These are phyloP conservation scores for Hippophae gyantsensis DNA, from an alignment of 306 rosid species.

Conservation along the genomic window DNA sequence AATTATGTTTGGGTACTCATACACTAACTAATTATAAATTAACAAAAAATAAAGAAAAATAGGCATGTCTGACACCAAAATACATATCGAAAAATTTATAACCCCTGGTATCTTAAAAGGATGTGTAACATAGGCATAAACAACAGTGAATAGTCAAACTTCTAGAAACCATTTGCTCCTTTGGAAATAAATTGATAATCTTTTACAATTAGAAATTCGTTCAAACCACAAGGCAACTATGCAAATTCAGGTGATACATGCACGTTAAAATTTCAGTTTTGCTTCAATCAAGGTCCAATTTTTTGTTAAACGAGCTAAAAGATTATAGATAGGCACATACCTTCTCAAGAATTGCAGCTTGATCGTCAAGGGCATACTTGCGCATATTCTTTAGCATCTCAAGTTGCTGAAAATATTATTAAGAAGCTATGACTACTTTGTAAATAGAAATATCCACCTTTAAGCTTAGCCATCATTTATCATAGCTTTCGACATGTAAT, in stretches of 20 bases:
- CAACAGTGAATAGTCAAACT: background rate
- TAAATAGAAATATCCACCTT: constrained; percentile 14
- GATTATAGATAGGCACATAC: constrained; percentile 19
- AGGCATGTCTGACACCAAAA: no score
- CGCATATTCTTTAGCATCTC: constrained; percentile 81
- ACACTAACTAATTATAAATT: no score
- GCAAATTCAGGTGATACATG: background rate
- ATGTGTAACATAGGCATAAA: background rate
- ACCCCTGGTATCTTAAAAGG: background rate
- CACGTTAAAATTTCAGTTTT: background rate
- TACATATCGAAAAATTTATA: no score
- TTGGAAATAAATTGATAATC: background rate
- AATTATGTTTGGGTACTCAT: no score
- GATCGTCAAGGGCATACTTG: constrained; percentile 61
- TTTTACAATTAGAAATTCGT: background rate
- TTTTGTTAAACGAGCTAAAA: background rate
- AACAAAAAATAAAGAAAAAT: no score
- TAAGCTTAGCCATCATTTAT: background rate
- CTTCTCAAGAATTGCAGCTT: constrained; percentile 71
- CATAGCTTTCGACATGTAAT: constrained; percentile 7
- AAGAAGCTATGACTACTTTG: constrained; percentile 11
- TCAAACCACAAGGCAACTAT: background rate
- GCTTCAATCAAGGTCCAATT: background rate
- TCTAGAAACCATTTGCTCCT: background rate
- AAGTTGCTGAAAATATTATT: constrained; percentile 43